Percentiles rank a stretch among this genome's conserved stretches.
Evolutionary conservation across 163 green algal species (phyloP).

Genomic region (Volvox carteri): DNA sequence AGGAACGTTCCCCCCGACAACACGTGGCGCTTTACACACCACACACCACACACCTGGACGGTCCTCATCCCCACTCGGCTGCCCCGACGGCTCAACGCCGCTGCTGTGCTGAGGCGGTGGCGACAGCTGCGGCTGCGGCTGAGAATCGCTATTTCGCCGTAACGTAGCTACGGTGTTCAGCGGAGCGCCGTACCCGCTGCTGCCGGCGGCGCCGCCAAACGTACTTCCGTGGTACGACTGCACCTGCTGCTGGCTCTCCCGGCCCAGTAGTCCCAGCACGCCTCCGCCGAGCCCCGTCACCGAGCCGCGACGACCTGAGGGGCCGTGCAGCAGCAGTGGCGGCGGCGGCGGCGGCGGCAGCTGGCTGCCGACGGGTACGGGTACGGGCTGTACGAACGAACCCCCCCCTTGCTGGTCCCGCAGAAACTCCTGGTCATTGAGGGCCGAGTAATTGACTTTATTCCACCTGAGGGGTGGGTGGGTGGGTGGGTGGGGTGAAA

Average conservation of each 20-base stretch:
- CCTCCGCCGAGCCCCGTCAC: slow-evolving; percentile 32
- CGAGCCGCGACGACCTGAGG: slow-evolving; percentile 16
- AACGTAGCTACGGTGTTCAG: not conserved
- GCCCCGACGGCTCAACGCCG: not conserved
- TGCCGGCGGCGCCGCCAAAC: not conserved
- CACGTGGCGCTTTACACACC: too few species aligned
- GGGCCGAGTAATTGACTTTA: slow-evolving; percentile 55
- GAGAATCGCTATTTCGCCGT: slow-evolving; percentile 35
- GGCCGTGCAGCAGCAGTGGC: slow-evolving; percentile 20
- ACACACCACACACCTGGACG: not conserved
- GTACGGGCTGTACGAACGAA: slow-evolving; percentile 39
- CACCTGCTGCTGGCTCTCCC: slow-evolving; percentile 41
- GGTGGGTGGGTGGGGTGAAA: too few species aligned
- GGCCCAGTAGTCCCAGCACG: not conserved
- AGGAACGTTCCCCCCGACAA: too few species aligned
- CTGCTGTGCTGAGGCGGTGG: too few species aligned
- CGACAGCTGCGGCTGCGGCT: not conserved
- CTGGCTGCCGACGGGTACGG: not conserved
- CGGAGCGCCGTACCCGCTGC: not conserved
- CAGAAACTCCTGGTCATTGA: slow-evolving; percentile 42
- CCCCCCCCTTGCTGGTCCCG: slow-evolving; percentile 51
- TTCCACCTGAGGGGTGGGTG: slow-evolving; percentile 62
- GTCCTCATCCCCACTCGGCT: not conserved
- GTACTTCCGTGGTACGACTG: slow-evolving; percentile 8
- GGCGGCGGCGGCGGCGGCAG: not conserved